Evolutionary conservation across 192 early-diverging fungal species (phyloP), one percentile per base, ranked within the genome.

Genomic region (Dissophora globulifera): DNA sequence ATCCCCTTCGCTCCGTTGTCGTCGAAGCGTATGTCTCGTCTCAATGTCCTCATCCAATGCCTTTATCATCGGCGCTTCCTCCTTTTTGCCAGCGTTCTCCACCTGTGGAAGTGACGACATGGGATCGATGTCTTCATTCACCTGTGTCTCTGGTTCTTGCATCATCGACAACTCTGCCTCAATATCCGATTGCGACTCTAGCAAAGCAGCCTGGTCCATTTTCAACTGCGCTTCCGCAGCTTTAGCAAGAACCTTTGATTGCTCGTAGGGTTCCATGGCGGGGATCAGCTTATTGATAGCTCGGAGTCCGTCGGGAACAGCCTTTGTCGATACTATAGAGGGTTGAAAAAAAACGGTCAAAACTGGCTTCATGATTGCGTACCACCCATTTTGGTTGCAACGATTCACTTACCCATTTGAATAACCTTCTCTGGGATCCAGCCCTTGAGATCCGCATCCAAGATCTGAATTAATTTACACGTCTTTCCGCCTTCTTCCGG

Each of bases 341-440:
- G n/a, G n/a, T n/a, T n/a, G n/a, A n/a, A n/a, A 25, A 27, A 13
- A 30, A 41, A 13, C 17, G n/a, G 20, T 8, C n/a, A 56, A 47
- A 51, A 55, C 17, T 38, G 6, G 7, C 35, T 6, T 13, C 35
- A 38, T 13, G 13, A 9, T 38, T 38, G 6, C 13, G 7, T 38
- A 6, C 35, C 35, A 38, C 35, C 6, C 35, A 13, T 38, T 38
- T 13, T 13, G 35, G 7, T 9, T 38, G 35, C 13, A 38, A 13
- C 17, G 10, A 4, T 45, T 17, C 9, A 50, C 62, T 7, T 70
- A 79, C 78, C 68, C 62, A 79, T 65, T 50, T 67, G 58, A 65
- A 70, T 79, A 25, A 79, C 67, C 29, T 64, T 70, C 11, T 71
- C 68, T 8, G 67, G 78, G 22, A 79, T 79, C 78, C 78, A 79